These are phyloP conservation scores for Wickerhamiella infanticola DNA, from an alignment of 1,139 yeast species.

Conservation along the genomic window DNA sequence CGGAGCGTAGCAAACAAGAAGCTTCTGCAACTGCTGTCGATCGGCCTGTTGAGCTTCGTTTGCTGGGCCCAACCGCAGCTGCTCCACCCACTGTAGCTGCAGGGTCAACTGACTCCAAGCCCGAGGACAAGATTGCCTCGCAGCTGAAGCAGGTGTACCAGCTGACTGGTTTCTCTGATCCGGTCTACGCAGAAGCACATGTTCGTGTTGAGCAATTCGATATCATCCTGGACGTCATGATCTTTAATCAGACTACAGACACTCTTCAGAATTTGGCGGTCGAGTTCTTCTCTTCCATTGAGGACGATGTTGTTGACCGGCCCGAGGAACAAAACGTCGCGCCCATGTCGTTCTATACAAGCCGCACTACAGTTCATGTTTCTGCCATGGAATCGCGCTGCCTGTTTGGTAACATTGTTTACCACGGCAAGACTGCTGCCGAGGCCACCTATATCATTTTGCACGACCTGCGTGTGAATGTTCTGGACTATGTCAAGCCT, in stretches of 20 bases:
- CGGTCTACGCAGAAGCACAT: conserved; percentile 94
- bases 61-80: conserved; percentile 40
- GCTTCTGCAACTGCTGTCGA: conserved; percentile 70
- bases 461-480: conserved; percentile 90
- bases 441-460: conserved; percentile 82
- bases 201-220: conserved; percentile 92
- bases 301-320: conserved; percentile 82
- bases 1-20: conserved; percentile 40
- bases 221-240: conserved; percentile 80
- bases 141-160: conserved; percentile 80
- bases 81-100: conserved; percentile 21
- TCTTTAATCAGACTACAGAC: conserved; percentile 86
- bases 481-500: conserved; percentile 95
- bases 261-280: conserved; percentile 86
- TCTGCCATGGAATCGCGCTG: conserved; percentile 97
- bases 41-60: conserved; percentile 70
- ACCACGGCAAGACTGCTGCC: conserved; percentile 89
- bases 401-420: conserved; percentile 90
- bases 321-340: conserved; percentile 90
- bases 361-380: conserved; percentile 81
- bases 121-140: conserved; percentile 35
- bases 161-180: conserved; percentile 93
- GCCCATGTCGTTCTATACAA: conserved; percentile 88
- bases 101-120: conserved; percentile 7
- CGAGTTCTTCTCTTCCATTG: conserved; percentile 94